phyloP scores from a whole-genome alignment of 2,329 filamentous ascomycete species.

The Ophiostoma sp. region DNA sequence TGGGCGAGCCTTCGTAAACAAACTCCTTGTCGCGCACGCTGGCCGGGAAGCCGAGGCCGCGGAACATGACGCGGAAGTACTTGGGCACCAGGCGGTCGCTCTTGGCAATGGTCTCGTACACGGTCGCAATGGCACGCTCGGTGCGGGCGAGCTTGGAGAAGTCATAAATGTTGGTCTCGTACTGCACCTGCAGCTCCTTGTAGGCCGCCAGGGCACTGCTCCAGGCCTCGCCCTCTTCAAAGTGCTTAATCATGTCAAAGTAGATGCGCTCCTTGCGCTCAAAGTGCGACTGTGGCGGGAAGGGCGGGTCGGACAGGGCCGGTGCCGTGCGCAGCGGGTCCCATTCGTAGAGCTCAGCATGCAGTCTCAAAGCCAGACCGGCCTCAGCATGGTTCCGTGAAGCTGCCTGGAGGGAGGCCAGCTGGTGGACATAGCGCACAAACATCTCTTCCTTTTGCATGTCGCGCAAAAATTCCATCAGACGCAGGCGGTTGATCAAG shows the following conservation, averaged over 20 bases:
- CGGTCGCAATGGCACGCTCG: constrained; percentile 85
- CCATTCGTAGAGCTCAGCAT: constrained; percentile 93
- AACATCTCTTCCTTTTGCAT: constrained; percentile 98
- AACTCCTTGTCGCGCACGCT: constrained; percentile 86
- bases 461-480: constrained; percentile 96
- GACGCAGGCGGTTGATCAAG: constrained; percentile 81
- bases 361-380: constrained; percentile 81
- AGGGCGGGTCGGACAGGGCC: constrained; percentile 69
- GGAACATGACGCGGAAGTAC: constrained; percentile 90
- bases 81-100: constrained; percentile 75
- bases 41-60: constrained; percentile 81
- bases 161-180: constrained; percentile 86
- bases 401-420: constrained; percentile 74
- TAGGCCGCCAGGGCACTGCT: constrained; percentile 84
- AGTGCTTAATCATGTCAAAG: constrained; percentile 92
- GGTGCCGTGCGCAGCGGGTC: constrained; percentile 68
- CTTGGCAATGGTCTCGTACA: constrained; percentile 85
- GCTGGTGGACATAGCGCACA: constrained; percentile 90
- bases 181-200: constrained; percentile 86
- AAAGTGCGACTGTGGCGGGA: constrained; percentile 82
- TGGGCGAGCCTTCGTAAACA: constrained; percentile 79
- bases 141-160: constrained; percentile 88
- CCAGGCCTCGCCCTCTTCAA: constrained; percentile 94
- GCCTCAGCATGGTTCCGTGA: constrained; percentile 82
- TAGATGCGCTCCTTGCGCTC: constrained; percentile 91